These are phyloP conservation scores for Juncus inflexus DNA, from an alignment of 176 grass and related monocot species.

Conservation along the genomic window DNA sequence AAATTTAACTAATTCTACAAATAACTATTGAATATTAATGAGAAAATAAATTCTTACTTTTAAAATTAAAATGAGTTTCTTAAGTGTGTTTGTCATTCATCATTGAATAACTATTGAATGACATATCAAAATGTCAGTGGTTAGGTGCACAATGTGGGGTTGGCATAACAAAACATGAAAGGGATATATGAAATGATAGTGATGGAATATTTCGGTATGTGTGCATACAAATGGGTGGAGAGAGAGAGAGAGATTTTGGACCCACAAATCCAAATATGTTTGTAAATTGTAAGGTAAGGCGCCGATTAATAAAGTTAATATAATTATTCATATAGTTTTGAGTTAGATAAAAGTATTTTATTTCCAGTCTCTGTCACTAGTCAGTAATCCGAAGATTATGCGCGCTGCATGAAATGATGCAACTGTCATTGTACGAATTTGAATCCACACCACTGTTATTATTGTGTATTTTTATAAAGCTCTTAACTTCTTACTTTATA, in stretches of 20 bases:
- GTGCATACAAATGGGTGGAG: conserved; percentile 15
- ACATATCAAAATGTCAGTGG: not conserved
- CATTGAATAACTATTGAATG: not conserved
- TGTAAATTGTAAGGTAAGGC: conserved; percentile 1
- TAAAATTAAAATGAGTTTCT: not conserved
- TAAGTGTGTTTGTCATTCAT: not conserved
- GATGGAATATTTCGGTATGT: conserved; percentile 23
- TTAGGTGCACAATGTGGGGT: not conserved
- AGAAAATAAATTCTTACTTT: not conserved
- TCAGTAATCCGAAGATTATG: conserved; percentile 18
- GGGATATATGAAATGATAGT: not conserved
- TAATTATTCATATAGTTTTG: not conserved
- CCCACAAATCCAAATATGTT: conserved; percentile 2
- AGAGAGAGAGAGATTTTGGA: conserved; percentile 7
- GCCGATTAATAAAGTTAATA: conserved; percentile 7
- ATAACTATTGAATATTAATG: not conserved
- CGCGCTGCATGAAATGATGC: conserved; percentile 8
- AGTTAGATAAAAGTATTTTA: not conserved
- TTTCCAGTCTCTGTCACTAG: not conserved
- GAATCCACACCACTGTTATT: not conserved
- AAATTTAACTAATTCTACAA: not conserved
- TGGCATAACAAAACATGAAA: not conserved
- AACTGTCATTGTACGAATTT: conserved; percentile 4
- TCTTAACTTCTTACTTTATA: not conserved
- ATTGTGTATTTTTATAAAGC: not conserved